A percentile compares a stretch with the other conserved stretches of the same genome.
Evolutionary conservation across 2,329 filamentous ascomycete genomes (phyloP).

Genomic region (Fusarium fracticaudum): DNA sequence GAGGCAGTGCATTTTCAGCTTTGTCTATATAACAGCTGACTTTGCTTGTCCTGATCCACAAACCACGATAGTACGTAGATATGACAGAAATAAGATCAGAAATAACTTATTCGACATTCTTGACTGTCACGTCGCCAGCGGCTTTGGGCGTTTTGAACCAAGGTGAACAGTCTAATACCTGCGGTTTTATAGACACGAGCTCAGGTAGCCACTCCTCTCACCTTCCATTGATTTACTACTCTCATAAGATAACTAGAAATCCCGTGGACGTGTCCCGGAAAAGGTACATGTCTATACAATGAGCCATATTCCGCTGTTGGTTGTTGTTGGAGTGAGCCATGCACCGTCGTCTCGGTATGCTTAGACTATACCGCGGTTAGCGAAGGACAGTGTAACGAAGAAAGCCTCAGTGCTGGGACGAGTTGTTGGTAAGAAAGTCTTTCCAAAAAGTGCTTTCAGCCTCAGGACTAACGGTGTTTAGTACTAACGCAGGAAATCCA

Average conservation of each 20-base stretch:
- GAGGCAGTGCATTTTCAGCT: neutral
- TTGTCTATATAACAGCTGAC: neutral
- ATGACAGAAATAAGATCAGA: neutral
- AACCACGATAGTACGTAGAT: rapidly evolving
- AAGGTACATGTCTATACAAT: neutral
- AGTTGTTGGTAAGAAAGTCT: neutral
- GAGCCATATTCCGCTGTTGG: neutral
- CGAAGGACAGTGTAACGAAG: neutral
- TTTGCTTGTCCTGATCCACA: neutral
- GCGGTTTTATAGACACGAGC: neutral
- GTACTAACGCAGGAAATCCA: neutral
- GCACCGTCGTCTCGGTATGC: neutral
- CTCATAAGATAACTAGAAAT: neutral
- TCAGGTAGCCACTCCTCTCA: neutral
- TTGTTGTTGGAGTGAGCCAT: neutral
- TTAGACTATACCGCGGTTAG: neutral
- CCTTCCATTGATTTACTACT: rapidly evolving
- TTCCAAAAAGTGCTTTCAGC: no score
- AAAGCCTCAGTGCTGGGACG: neutral
- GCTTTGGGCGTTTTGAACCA: neutral
- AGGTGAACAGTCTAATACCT: neutral
- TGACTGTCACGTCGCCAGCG: neutral
- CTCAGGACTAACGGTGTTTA: neutral
- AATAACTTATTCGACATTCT: neutral
- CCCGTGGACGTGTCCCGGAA: neutral